A percentile compares a stretch with the other conserved stretches of the same genome.
These are phyloP conservation scores for Colletotrichum sp. DNA, from an alignment of 2,329 filamentous ascomycete genomes.

Conservation along the genomic window DNA sequence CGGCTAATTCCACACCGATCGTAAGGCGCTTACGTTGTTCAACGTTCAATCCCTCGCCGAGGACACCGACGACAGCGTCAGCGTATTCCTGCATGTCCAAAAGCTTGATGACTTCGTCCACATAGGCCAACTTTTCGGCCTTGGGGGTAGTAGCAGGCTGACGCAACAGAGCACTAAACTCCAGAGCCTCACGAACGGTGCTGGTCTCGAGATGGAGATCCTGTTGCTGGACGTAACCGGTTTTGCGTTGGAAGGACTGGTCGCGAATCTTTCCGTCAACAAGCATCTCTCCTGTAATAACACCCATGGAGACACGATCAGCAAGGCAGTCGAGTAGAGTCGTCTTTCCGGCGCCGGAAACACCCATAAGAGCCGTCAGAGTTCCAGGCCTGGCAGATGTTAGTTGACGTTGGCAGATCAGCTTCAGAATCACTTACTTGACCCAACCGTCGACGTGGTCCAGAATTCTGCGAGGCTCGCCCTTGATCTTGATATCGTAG, in stretches of 20 bases:
- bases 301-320: slow-evolving; percentile 71
- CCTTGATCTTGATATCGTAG: slow-evolving; percentile 71
- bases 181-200: slow-evolving; percentile 66
- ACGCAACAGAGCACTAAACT: slow-evolving; percentile 70
- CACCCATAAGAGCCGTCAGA: slow-evolving; percentile 65
- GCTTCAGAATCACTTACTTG: slow-evolving; percentile 43
- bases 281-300: slow-evolving; percentile 70
- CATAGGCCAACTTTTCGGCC: slow-evolving; percentile 30
- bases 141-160: slow-evolving; percentile 63
- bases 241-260: slow-evolving; percentile 70
- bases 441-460: slow-evolving; percentile 75
- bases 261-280: slow-evolving; percentile 70
- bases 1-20: slow-evolving; percentile 78
- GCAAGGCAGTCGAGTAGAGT: slow-evolving; percentile 67
- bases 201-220: slow-evolving; percentile 44
- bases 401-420: not conserved
- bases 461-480: slow-evolving; percentile 66
- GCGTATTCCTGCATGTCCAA: slow-evolving; percentile 65
- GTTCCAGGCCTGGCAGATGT: slow-evolving; percentile 42
- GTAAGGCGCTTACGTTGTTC: slow-evolving; percentile 65
- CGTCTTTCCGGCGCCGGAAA: slow-evolving; percentile 40
- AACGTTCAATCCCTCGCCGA: slow-evolving; percentile 59
- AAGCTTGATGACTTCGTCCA: slow-evolving; percentile 34
- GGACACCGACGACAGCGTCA: slow-evolving; percentile 72
- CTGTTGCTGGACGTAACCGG: slow-evolving; percentile 71